Evolutionary conservation across 768 basidiomycete species (phyloP), one percentile per base, ranked within the genome.

Genomic region (Agaricus blazei): DNA sequence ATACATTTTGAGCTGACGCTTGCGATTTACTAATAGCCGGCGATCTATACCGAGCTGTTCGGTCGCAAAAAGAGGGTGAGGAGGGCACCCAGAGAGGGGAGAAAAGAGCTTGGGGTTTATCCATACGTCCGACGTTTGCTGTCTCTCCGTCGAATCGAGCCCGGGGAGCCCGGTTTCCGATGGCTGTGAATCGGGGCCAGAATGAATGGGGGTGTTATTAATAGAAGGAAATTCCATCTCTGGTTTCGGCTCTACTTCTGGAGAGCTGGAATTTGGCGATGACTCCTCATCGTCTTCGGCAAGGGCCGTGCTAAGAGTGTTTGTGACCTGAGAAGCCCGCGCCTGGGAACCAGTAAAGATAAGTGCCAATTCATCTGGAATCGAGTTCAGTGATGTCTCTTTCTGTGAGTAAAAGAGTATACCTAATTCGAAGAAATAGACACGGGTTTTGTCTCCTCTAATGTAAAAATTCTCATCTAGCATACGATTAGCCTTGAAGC

Each of bases 381-480:
- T 29, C 23, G 52, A 55, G 47, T 40, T 49, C 19, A 59, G 31
- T 36, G 23, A 59, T 45, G 48, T 12, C n/a, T 3, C 12, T 29
- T 9, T 49, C 34, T 29, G 14, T 27, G 28, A 19, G 12, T 15
- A 23, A 28, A 26, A 52, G 46, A 52, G 40, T 48, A 29, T 61
- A 91, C 94, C 90, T 9, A 90, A 68, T 58, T 91, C 88, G 61
- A 99, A 99, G 68, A 98, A 99, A 70, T 98, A 98, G 0, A 99
- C 97, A 38, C 97, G 78, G 0, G 97, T 98, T 64, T 93, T 95
- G 72, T 99, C 97, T 0, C 97, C 97, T 37, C 97, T 82, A 50
- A 97, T 88, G 64, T 99, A 99, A 60, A 99, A 87, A 66, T 97
- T 95, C 46, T 95, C 93, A 42, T 93, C 90, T 9, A 98, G 80